A percentile compares a stretch with the other conserved stretches of the same genome.
phyloP scores from a whole-genome alignment of 192 early-diverging fungal genomes.

The Umbelopsis sp. region DNA sequence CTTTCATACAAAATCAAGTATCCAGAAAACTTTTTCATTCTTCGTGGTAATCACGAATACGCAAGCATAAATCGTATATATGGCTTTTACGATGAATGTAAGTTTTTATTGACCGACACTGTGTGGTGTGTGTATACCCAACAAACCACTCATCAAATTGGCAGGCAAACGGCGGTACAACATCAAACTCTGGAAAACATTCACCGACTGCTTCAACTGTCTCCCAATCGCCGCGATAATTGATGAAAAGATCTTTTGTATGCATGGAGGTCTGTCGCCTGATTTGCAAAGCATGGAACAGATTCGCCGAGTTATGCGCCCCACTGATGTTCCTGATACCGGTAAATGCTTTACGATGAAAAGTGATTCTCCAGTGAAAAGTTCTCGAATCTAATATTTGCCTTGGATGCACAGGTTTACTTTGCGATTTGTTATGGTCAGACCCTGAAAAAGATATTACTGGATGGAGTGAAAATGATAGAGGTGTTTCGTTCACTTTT shows the following conservation, averaged over 20 bases:
- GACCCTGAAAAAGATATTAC: conserved; percentile 96
- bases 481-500: conserved; percentile 95
- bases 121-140: neutral
- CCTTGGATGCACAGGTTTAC: conserved; percentile 57
- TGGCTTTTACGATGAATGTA: conserved; percentile 98
- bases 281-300: conserved; percentile 98
- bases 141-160: neutral
- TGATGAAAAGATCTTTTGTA: conserved; percentile 97
- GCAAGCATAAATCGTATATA: conserved; percentile 94
- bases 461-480: conserved; percentile 97
- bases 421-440: conserved; percentile 96
- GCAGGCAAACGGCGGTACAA: conserved; percentile 94
- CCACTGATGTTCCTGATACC: conserved; percentile 97
- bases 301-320: conserved; percentile 94
- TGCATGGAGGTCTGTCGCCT: conserved; percentile 97
- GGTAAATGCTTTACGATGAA: conserved; percentile 49
- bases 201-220: conserved; percentile 99
- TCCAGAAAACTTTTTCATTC: conserved; percentile 98
- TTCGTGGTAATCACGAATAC: conserved; percentile 98
- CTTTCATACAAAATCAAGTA: conserved; percentile 99
- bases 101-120: conserved; percentile 14
- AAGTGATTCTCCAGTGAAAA: neutral
- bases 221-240: conserved; percentile 96
- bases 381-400: neutral
- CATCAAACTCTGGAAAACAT: conserved; percentile 98